A percentile compares a stretch with the other conserved stretches of the same genome.
phyloP scores from a whole-genome alignment of 2,329 filamentous ascomycete species.

The Mollisia scopiformis region DNA sequence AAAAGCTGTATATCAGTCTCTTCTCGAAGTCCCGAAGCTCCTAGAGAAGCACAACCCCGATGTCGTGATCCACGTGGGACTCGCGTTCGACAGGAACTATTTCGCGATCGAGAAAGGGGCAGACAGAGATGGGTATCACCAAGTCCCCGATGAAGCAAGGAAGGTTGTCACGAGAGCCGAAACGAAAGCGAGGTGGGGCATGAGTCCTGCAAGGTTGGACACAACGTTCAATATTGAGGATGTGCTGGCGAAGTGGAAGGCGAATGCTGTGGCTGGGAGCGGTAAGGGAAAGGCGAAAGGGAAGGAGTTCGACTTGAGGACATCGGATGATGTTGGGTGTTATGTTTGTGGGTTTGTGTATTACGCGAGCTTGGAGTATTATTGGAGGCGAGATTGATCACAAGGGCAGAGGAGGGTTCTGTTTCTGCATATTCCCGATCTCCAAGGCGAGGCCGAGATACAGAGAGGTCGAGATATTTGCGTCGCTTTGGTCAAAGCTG shows the following conservation, averaged over 20 bases:
- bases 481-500: slow-evolving; percentile 14
- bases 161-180: slow-evolving; percentile 58
- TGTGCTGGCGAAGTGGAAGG: slow-evolving; percentile 16
- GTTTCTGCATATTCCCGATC: slow-evolving; percentile 70
- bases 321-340: slow-evolving; percentile 62
- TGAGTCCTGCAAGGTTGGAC: slow-evolving; percentile 20
- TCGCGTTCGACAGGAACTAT: slow-evolving; percentile 64
- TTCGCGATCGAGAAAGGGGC: slow-evolving; percentile 73
- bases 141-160: slow-evolving; percentile 55
- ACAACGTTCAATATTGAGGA: slow-evolving; percentile 15
- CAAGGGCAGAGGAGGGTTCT: slow-evolving; percentile 48
- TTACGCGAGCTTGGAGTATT: slow-evolving; percentile 64
- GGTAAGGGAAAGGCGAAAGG: neutral
- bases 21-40: slow-evolving; percentile 62
- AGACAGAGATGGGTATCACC: slow-evolving; percentile 68
- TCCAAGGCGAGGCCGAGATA: slow-evolving; percentile 12
- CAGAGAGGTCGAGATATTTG: slow-evolving; percentile 14
- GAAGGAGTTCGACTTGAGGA: slow-evolving; percentile 13
- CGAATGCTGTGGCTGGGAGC: neutral
- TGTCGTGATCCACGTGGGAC: slow-evolving; percentile 76
- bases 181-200: slow-evolving; percentile 46
- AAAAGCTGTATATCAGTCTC: slow-evolving; percentile 69
- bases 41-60: slow-evolving; percentile 52
- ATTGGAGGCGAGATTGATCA: slow-evolving; percentile 46
- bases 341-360: slow-evolving; percentile 80